Conservation (phyloP, 345 rosid species). For the Turnera subulata region DNA sequence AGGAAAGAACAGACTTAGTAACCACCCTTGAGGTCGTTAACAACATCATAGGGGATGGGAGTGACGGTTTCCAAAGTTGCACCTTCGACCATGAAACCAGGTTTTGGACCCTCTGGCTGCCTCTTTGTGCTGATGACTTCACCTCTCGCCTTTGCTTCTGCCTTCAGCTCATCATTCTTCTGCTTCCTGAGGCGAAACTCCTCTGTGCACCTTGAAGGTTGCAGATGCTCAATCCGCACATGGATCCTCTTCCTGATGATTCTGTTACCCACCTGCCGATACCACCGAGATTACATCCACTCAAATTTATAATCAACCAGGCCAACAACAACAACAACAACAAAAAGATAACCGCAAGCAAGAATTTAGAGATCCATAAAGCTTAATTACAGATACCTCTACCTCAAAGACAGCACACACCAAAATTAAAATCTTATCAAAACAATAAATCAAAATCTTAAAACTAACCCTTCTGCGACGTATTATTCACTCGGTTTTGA, state of each 20-base stretch:
- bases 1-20: conserved; percentile 26
- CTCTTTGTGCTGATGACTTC: conserved; percentile 67
- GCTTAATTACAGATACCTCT: no score
- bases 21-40: conserved; percentile 76
- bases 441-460: no score
- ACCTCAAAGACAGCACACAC: no score
- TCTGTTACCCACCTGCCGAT: conserved; percentile 48
- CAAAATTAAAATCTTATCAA: no score
- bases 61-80: conserved; percentile 70
- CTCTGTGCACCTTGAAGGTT: conserved; percentile 62
- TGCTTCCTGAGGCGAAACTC: conserved; percentile 54
- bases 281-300: neutral
- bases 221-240: conserved; percentile 62
- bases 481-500: no score
- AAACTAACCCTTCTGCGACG: no score
- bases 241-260: conserved; percentile 71
- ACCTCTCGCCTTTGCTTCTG: conserved; percentile 64
- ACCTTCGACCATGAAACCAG: conserved; percentile 78
- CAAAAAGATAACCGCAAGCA: no score
- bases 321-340: no score
- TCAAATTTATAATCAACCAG: neutral
- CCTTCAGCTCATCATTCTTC: conserved; percentile 60
- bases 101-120: conserved; percentile 69
- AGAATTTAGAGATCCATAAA: no score
- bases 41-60: conserved; percentile 76